Base-by-base conservation (phyloP, 1,284 basidiomycete genomes). In the Ceratobasidium sp. region DNA sequence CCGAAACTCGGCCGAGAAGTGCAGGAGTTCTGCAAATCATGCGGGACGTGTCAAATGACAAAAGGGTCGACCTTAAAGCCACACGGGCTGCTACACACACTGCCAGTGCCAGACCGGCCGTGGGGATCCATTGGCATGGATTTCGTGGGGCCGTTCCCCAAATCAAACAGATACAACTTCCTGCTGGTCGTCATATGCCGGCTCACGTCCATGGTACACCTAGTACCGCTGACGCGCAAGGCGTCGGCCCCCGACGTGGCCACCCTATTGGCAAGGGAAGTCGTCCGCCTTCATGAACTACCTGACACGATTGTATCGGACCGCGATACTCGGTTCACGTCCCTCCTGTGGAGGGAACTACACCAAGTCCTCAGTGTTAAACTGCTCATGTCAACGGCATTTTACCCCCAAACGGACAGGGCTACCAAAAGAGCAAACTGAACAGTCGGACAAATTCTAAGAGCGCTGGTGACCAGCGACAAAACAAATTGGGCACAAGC, bases 381-480 rank as follows among this genome's bases (percentile, higher is more conserved):
- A 52, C 76, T 85, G 0, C 74, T 77, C 2, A 81, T 87, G 81
- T 86, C 83, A 0, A 83, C 82, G 2, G 76, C 83, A 0, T 87
- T 82, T 62, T 84, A 86, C 67, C 85, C 84, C 0, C 77, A 87
- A 72, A 82, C 81, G 0, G 83, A 86, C 73, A 83, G 84, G 0
- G 74, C 79, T 0, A 84, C 83, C 0, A 66, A 75, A 38, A 77
- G 79, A 0, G 81, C 81, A 0, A 85, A 84, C 69, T 73, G 79
- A 0, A 83, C 81, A 0, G 74, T 84, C 0, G 81, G 77, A 0
- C 82, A 83, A 52, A 84, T 84, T 80, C 63, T 85, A 2, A 61
- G 82, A 0, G 78, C 80, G 50, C 81, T 78, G 35, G 76, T 85
- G 0, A n/a, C n/a, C 0, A 67, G 75, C 0, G 78, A 80, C 14